These are phyloP conservation scores for Fusarium incarnatum DNA, from an alignment of 2,329 filamentous ascomycete genomes.

Conservation along the genomic window DNA sequence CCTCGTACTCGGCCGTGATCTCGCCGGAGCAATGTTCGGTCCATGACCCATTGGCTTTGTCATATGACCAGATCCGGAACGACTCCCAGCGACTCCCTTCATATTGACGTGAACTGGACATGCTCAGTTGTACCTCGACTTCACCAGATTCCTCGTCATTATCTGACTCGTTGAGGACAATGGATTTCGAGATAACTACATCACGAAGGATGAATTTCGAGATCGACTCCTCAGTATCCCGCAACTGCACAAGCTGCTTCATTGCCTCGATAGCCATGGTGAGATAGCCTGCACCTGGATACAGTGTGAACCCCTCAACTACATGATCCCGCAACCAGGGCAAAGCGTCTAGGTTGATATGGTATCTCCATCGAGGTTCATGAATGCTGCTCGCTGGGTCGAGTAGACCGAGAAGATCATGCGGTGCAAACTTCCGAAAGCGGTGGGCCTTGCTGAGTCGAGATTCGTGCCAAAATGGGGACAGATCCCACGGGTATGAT, in stretches of 20 bases:
- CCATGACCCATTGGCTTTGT: not conserved
- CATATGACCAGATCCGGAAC: conserved; percentile 11
- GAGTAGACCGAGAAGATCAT: conserved; percentile 22
- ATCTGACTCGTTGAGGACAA: not conserved
- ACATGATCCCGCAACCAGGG: conserved; percentile 28
- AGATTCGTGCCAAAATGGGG: conserved; percentile 21
- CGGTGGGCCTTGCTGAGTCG: conserved; percentile 14
- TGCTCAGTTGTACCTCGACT: conserved; percentile 3
- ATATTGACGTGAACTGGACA: conserved; percentile 1
- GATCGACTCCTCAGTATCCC: not conserved
- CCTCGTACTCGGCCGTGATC: not conserved
- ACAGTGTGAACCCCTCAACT: conserved; percentile 16
- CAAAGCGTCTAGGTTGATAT: conserved; percentile 1
- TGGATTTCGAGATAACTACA: conserved; percentile 4
- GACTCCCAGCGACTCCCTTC: conserved; percentile 5
- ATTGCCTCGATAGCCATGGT: conserved; percentile 30
- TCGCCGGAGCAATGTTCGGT: conserved; percentile 3
- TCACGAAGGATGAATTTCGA: conserved; percentile 15
- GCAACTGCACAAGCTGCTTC: conserved; percentile 8
- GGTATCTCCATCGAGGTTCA: conserved; percentile 20
- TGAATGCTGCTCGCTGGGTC: not conserved
- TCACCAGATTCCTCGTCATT: not conserved
- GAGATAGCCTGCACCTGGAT: conserved; percentile 21
- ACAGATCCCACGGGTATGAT: conserved; percentile 6
- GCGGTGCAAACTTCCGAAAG: conserved; percentile 11